phyloP scores from a whole-genome alignment of 345 rosid species.

The Eucalyptus cladocalyx region DNA sequence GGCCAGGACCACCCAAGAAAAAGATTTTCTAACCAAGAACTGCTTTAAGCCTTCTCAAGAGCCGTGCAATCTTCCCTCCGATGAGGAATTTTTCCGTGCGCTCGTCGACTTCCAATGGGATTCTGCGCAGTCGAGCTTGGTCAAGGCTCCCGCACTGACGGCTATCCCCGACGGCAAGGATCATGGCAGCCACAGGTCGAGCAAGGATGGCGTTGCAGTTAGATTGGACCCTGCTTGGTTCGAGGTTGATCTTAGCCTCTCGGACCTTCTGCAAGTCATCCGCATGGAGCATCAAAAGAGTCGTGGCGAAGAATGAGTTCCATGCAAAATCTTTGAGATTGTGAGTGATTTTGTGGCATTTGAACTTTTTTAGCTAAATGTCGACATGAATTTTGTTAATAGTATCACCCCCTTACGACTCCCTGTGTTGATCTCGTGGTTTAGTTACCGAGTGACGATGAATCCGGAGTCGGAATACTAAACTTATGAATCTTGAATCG shows the following conservation, averaged over 20 bases:
- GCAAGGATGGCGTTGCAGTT: neutral
- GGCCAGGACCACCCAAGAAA: neutral
- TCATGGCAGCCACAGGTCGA: neutral
- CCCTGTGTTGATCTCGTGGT: neutral
- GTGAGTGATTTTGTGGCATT: neutral
- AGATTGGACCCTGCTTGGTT: neutral
- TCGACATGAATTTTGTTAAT: neutral
- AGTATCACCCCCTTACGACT: neutral
- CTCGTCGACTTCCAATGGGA: neutral
- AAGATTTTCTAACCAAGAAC: neutral
- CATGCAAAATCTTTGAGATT: neutral
- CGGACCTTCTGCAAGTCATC: neutral
- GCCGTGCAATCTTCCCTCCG: neutral
- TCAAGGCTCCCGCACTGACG: neutral
- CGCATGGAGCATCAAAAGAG: neutral
- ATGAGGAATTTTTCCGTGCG: neutral
- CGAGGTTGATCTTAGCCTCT: neutral
- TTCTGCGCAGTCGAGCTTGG: neutral
- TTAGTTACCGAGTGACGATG: neutral
- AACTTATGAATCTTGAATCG: neutral
- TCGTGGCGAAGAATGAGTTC: too few relatives aligned
- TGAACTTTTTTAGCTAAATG: neutral
- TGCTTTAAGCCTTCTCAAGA: neutral
- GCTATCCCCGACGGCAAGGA: neutral
- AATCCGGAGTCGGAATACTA: neutral